phyloP scores from a whole-genome alignment of 306 rosid species.

The Styphnolobium japonicum region DNA sequence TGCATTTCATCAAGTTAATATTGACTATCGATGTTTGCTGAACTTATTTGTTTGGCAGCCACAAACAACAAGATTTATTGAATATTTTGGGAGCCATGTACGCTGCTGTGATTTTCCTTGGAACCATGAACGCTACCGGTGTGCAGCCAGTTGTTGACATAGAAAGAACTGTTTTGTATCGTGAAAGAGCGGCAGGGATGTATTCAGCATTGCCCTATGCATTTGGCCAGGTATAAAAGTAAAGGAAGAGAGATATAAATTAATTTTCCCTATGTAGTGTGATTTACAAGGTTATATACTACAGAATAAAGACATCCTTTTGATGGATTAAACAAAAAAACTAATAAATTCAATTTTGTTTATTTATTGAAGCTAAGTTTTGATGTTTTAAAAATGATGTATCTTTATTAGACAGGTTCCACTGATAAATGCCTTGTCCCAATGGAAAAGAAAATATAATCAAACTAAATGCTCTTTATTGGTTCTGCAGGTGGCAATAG shows the following conservation, averaged over 20 bases:
- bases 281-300: background rate
- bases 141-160: slow-evolving; percentile 57
- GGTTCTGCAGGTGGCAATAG: slow-evolving; percentile 64
- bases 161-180: slow-evolving; percentile 72
- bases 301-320: background rate
- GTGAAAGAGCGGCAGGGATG: slow-evolving; percentile 57
- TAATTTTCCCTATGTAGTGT: background rate
- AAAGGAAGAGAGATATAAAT: background rate
- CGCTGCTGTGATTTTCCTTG: slow-evolving; percentile 38
- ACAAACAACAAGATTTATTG: slow-evolving; percentile 34
- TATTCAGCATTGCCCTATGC: slow-evolving; percentile 48
- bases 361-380: background rate
- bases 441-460: background rate
- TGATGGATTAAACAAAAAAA: background rate
- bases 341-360: background rate
- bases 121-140: slow-evolving; percentile 21
- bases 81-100: slow-evolving; percentile 72
- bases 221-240: slow-evolving; percentile 32
- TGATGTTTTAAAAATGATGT: background rate
- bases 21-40: background rate
- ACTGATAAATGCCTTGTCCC: background rate
- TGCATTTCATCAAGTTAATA: slow-evolving; percentile 5
- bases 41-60: slow-evolving; percentile 6
- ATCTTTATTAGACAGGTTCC: background rate
- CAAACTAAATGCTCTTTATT: background rate